phyloP scores from a whole-genome alignment of 805 yeast genomes.

The Nakazawaea peltata region DNA sequence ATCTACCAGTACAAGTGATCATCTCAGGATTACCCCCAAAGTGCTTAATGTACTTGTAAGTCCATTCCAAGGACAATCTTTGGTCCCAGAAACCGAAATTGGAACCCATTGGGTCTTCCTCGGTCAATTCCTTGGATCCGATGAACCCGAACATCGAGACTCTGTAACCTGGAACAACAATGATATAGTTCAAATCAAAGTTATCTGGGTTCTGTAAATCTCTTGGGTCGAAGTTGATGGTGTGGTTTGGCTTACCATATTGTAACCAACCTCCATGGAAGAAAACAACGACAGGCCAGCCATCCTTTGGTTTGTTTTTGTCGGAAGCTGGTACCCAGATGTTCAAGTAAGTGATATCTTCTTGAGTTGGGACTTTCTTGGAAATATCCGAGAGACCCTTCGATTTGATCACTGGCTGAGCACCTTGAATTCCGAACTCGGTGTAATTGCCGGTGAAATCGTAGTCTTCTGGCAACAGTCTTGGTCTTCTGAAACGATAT shows the following conservation, averaged over 20 bases:
- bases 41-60: constrained; percentile 28
- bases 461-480: constrained; percentile 17
- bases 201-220: constrained; percentile 20
- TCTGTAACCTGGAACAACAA: constrained; percentile 32
- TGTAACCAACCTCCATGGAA: constrained; percentile 39
- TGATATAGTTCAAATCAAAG: constrained; percentile 24
- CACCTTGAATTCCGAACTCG: constrained; percentile 18
- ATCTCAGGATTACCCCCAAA: constrained; percentile 40
- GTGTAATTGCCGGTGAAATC: constrained; percentile 25
- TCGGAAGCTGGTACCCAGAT: constrained; percentile 28
- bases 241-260: constrained; percentile 21
- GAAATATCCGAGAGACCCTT: constrained; percentile 6
- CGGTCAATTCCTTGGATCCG: constrained; percentile 27
- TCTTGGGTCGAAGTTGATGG: constrained; percentile 14
- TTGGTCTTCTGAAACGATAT: constrained; percentile 26
- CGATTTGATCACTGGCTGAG: constrained; percentile 18
- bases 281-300: constrained; percentile 30
- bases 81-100: constrained; percentile 42
- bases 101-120: constrained; percentile 17
- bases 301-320: constrained; percentile 4
- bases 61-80: constrained; percentile 38
- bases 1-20: constrained; percentile 36
- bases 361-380: constrained; percentile 13
- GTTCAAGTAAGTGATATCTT: constrained; percentile 27
- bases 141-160: constrained; percentile 31